Evolutionary conservation across 345 rosid species (phyloP).

Genomic region (Pseudoturritis turrita): DNA sequence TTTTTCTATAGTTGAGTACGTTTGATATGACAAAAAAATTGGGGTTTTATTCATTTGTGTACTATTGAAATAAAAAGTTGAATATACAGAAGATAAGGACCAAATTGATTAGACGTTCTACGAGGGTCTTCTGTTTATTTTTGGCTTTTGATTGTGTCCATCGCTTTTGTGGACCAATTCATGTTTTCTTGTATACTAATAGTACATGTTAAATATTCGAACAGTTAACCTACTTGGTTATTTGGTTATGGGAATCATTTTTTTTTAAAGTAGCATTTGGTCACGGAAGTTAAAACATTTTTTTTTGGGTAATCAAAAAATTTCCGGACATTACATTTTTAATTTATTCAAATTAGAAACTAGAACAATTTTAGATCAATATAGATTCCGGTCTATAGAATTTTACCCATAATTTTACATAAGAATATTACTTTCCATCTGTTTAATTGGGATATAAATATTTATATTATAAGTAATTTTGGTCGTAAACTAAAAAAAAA

Average conservation of each 20-base stretch:
- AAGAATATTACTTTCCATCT: too few relatives aligned
- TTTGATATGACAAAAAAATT: neutral
- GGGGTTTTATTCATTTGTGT: neutral
- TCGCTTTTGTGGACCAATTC: conserved; percentile 25
- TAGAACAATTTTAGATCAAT: too few relatives aligned
- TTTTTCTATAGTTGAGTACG: conserved; percentile 17
- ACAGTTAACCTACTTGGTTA: conserved; percentile 3
- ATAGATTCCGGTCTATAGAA: too few relatives aligned
- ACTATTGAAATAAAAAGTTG: neutral
- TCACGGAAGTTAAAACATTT: too few relatives aligned
- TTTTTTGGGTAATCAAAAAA: too few relatives aligned
- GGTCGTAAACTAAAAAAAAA: too few relatives aligned
- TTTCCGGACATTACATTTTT: too few relatives aligned
- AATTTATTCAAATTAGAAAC: too few relatives aligned
- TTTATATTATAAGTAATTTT: too few relatives aligned
- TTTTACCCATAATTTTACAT: too few relatives aligned
- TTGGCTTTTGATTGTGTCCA: conserved; percentile 15
- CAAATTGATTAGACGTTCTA: conserved; percentile 21
- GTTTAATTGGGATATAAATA: too few relatives aligned
- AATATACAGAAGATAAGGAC: conserved; percentile 5
- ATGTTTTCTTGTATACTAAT: conserved; percentile 17
- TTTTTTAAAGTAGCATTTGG: too few relatives aligned
- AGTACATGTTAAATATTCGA: neutral
- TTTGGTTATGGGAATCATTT: neutral
- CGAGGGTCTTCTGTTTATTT: conserved; percentile 15